These are phyloP conservation scores for Escovopsis sp. DNA, from an alignment of 2,329 filamentous ascomycete species.

Conservation along the genomic window DNA sequence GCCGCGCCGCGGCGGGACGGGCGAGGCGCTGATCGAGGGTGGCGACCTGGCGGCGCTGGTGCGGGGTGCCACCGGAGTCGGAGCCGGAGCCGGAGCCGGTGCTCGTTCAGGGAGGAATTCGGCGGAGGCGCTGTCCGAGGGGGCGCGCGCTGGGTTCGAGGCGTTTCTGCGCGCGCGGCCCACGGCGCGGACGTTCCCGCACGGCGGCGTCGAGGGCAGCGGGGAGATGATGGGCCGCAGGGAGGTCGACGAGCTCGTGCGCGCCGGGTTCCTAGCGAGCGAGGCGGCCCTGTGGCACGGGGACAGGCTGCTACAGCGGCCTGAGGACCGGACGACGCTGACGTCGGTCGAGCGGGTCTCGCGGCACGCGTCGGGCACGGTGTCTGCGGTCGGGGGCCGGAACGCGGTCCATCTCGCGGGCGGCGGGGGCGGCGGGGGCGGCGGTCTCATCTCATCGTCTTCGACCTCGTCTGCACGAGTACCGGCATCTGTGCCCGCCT, in stretches of 20 bases:
- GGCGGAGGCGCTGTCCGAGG: constrained; percentile 16
- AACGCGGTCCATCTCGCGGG: constrained; percentile 50
- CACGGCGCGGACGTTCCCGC: no score
- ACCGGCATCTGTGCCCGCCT: no score
- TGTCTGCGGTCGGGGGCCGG: constrained; percentile 55
- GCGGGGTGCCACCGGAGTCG: constrained; percentile 3
- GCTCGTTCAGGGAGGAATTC: constrained; percentile 3
- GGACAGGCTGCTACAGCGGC: constrained; percentile 29
- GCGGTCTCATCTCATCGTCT: no score
- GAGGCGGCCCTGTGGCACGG: constrained; percentile 14
- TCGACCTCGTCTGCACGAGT: no score
- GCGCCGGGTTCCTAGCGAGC: constrained; percentile 52
- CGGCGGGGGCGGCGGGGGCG: constrained; percentile 29
- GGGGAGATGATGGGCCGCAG: constrained; percentile 19
- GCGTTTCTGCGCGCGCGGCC: no score
- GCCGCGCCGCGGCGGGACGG: constrained; percentile 43
- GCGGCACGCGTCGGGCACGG: constrained; percentile 50
- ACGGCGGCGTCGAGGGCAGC: no score
- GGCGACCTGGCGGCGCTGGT: constrained; percentile 40
- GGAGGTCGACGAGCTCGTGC: constrained; percentile 44
- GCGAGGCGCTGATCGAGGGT: constrained; percentile 49
- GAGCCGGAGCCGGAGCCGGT: constrained; percentile 19
- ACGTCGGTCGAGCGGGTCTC: constrained; percentile 49
- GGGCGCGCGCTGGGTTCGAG: background rate
- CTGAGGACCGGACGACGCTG: constrained; percentile 39